These are phyloP conservation scores for Ophiostoma piceae DNA, from an alignment of 2,329 filamentous ascomycete species.

Conservation along the genomic window DNA sequence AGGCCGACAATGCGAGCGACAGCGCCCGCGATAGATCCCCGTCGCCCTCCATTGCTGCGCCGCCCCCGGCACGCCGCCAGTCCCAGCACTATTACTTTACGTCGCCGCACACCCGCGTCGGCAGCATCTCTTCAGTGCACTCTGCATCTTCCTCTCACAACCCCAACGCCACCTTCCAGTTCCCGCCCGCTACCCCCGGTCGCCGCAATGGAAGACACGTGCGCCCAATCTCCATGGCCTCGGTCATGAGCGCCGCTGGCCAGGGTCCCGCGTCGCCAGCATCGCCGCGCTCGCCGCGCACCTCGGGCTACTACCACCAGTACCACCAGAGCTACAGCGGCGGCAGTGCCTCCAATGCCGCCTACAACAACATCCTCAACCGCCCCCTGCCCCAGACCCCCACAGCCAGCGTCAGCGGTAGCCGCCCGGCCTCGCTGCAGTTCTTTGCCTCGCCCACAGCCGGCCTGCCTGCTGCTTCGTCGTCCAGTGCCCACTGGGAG, in stretches of 20 bases:
- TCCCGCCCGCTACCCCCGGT: background rate
- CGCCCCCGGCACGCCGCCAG: background rate
- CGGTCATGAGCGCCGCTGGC: conserved; percentile 11
- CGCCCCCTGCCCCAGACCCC: conserved; percentile 22
- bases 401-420: conserved; percentile 15
- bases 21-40: conserved; percentile 10
- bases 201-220: conserved; percentile 11
- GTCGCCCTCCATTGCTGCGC: background rate
- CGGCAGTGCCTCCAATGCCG: background rate
- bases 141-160: conserved; percentile 14
- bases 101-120: conserved; percentile 14
- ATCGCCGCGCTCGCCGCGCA: conserved; percentile 7
- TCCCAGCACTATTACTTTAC: conserved; percentile 7
- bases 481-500: conserved; percentile 7
- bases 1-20: background rate
- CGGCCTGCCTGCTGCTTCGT: background rate
- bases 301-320: conserved; percentile 17
- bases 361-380: conserved; percentile 19
- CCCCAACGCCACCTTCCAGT: conserved; percentile 13
- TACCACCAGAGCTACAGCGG: conserved; percentile 13
- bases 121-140: conserved; percentile 13
- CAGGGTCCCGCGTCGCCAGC: conserved; percentile 10
- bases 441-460: conserved; percentile 18
- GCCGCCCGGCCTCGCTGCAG: conserved; percentile 16
- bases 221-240: conserved; percentile 19